phyloP scores from a whole-genome alignment of 2,329 filamentous ascomycete species.

The Colletotrichum lini region DNA sequence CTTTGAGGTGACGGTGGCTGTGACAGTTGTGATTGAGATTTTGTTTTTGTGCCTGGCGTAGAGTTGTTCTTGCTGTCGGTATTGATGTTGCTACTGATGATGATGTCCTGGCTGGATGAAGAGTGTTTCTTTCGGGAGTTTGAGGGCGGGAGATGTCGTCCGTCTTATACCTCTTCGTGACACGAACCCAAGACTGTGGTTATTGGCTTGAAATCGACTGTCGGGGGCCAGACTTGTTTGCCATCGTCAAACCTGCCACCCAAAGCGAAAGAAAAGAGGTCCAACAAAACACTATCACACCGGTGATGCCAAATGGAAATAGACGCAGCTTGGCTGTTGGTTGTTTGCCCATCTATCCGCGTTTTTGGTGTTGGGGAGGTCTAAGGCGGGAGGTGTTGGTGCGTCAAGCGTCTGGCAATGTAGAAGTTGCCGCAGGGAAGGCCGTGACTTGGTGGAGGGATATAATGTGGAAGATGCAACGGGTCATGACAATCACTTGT shows the following conservation, averaged over 20 bases:
- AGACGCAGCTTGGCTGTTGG: slow-evolving; percentile 41
- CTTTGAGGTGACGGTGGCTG: neutral
- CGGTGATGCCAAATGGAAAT: slow-evolving; percentile 42
- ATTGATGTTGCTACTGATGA: neutral
- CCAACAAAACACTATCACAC: slow-evolving; percentile 40
- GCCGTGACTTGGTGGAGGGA: slow-evolving; percentile 41
- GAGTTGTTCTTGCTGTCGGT: neutral
- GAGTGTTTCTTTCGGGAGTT: slow-evolving; percentile 14
- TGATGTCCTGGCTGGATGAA: slow-evolving; percentile 26
- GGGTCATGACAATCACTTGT: slow-evolving; percentile 35
- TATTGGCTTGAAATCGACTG: slow-evolving; percentile 42
- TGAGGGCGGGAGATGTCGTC: slow-evolving; percentile 26
- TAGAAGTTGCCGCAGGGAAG: slow-evolving; percentile 39
- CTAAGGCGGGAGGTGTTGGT: slow-evolving; percentile 34
- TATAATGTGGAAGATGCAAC: slow-evolving; percentile 35
- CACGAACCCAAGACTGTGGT: slow-evolving; percentile 38
- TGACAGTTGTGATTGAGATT: too few species aligned
- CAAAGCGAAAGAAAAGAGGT: slow-evolving; percentile 31
- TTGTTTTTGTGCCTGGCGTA: neutral
- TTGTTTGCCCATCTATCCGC: slow-evolving; percentile 41
- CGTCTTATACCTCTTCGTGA: slow-evolving; percentile 43
- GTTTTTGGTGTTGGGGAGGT: slow-evolving; percentile 34
- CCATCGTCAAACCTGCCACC: slow-evolving; percentile 43
- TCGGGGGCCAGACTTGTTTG: slow-evolving; percentile 43
- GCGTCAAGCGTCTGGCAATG: slow-evolving; percentile 34